Evolutionary conservation across 176 grass and related monocot species (phyloP).

Genomic region (Zea mays): Zm-B73-REFERENCE-NAM-5.0 NC_050100.1:11455501-11456000

Average conservation of each 20-base stretch:
- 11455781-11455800: slow-evolving; percentile 34
- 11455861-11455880: slow-evolving; percentile 36
- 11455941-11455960: slow-evolving; percentile 85
- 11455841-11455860: slow-evolving; percentile 49
- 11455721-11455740: not conserved
- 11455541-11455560: not conserved
- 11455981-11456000: slow-evolving; percentile 22
- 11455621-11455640: slow-evolving; percentile 54
- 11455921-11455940: slow-evolving; percentile 87
- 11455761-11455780: slow-evolving; percentile 55
- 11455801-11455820: slow-evolving; percentile 16
- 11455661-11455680: slow-evolving; percentile 78
- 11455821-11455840: slow-evolving; percentile 65
- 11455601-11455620: slow-evolving; percentile 77
- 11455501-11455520: slow-evolving; percentile 45
- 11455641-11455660: slow-evolving; percentile 59
- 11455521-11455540: slow-evolving; percentile 48
- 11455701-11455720: slow-evolving; percentile 24
- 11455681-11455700: slow-evolving; percentile 40
- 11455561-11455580: slow-evolving; percentile 11
- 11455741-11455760: slow-evolving; percentile 47
- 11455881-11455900: slow-evolving; percentile 41
- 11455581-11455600: slow-evolving; percentile 39
- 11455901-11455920: slow-evolving; percentile 79
- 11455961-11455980: slow-evolving; percentile 86